Base-by-base conservation (phyloP, 1,284 basidiomycete genomes). In the Prillingera fragicola region DNA sequence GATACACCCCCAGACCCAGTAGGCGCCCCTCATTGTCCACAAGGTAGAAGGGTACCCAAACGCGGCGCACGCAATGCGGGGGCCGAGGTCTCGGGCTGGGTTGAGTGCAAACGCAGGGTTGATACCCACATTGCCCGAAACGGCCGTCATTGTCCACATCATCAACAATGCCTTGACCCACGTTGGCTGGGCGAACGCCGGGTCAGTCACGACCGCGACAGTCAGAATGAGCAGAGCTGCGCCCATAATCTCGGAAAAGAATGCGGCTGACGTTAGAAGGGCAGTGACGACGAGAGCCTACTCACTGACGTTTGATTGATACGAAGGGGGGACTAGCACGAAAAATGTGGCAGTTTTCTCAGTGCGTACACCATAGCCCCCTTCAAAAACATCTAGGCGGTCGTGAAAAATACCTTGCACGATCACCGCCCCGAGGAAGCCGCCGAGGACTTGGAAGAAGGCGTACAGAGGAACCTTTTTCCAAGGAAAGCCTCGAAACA, bases 401-500 rank as follows among this genome's bases (percentile, higher is more conserved):
- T 33, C 37, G 33, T 45, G 31, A 36, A 44, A 54, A 38, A 41
- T 53, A 27, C 55, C 59, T 35, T 61, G 58, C 19, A 67, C 47
- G 13, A 67, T 45, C 15, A 52, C 41, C 2, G 58, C 51, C 1
- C 59, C 64, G 14, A 50, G 15, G 38, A 52, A 55, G 1, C 58
- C 64, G 22, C 64, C 64, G 17, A 60, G 37, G 4, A 60, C 41
- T 43, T 67, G 65, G 3, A 59, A 60, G 3, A 63, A 17, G 13
- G 47, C 23, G 50, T 65, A 67, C 0, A 54, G 55, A 0, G 63
- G 63, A 0, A 56, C 58, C 42, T 63, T 65, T 12, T 45, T 33
- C 65, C 63, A 65, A 3, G 65, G 63, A 45, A 67, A 65, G 12
- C 51, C 48, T n/a, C 56, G 41, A 37, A 54, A 59, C 17, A 41